A percentile compares a stretch with the other conserved stretches of the same genome.
Conservation (phyloP, 23 red algal genomes). For the Cyanidioschyzon merolae region DNA sequence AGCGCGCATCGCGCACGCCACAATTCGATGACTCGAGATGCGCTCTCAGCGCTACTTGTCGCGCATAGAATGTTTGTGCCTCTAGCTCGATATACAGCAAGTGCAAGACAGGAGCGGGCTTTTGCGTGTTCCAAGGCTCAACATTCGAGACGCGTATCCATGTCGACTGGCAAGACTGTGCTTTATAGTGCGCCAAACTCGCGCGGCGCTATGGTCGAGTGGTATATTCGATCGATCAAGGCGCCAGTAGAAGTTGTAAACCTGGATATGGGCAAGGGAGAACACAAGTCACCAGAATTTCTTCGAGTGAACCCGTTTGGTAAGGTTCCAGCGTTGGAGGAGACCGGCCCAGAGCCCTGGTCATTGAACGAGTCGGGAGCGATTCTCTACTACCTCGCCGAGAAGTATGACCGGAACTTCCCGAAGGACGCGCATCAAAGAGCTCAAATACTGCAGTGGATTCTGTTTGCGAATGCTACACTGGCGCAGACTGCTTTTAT, state of each 20-base stretch:
- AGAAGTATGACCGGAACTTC: constrained; percentile 19
- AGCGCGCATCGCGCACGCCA: too few relatives aligned
- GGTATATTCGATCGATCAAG: constrained; percentile 3
- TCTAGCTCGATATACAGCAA: too few relatives aligned
- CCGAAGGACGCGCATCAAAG: constrained; percentile 7
- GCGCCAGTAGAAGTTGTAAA: neutral
- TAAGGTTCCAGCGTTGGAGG: constrained; percentile 11
- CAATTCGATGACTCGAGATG: too few relatives aligned
- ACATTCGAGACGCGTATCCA: too few relatives aligned
- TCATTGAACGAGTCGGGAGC: constrained; percentile 19
- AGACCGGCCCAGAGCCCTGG: neutral
- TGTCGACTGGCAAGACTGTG: constrained; percentile 19
- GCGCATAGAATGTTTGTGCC: too few relatives aligned
- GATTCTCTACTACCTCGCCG: constrained; percentile 19
- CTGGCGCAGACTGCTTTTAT: neutral
- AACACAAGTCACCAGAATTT: constrained; percentile 24
- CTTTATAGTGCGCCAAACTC: constrained; percentile 16
- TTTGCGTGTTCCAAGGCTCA: too few relatives aligned
- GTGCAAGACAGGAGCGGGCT: too few relatives aligned
- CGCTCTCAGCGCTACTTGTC: too few relatives aligned
- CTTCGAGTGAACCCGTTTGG: constrained; percentile 21
- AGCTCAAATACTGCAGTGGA: constrained; percentile 10
- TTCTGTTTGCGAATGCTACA: constrained; percentile 20
- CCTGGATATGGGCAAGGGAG: constrained; percentile 14
- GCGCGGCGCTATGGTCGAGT: constrained; percentile 14